A percentile compares a stretch with the other conserved stretches of the same genome.
phyloP scores from a whole-genome alignment of 768 basidiomycete species.

The Boletus rubescentipes region DNA sequence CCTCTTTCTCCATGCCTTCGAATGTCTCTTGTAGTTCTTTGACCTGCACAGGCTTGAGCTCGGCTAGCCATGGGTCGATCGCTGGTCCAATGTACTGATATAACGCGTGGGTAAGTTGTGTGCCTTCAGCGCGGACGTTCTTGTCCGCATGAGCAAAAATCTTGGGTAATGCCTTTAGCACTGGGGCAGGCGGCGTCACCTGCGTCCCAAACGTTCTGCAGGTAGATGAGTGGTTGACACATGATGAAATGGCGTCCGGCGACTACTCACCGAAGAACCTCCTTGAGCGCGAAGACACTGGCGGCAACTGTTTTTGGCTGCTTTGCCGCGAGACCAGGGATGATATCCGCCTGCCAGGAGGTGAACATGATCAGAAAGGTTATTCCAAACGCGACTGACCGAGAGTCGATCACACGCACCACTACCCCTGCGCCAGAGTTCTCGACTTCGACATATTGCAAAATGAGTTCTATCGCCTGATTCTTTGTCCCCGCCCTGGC shows the following conservation, averaged over 20 bases:
- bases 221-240: not conserved
- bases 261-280: conserved; percentile 71
- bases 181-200: conserved; percentile 67
- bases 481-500: conserved; percentile 86
- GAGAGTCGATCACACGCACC: conserved; percentile 53
- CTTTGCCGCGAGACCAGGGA: conserved; percentile 86
- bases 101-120: conserved; percentile 65
- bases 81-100: conserved; percentile 86
- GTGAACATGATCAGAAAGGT: conserved; percentile 27
- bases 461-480: conserved; percentile 79
- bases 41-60: conserved; percentile 95
- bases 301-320: conserved; percentile 93
- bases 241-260: not conserved
- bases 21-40: conserved; percentile 94
- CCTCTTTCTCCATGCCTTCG: conserved; percentile 78
- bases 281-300: conserved; percentile 73
- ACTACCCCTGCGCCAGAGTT: conserved; percentile 84
- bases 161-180: conserved; percentile 88
- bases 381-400: conserved; percentile 29
- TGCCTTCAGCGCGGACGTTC: conserved; percentile 91
- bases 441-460: conserved; percentile 93
- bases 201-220: conserved; percentile 77
- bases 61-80: conserved; percentile 81
- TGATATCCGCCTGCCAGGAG: conserved; percentile 60
- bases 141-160: conserved; percentile 96